Evolutionary conservation across 257 asterid species (phyloP), one percentile per base, ranked within the genome.

Genomic region (Catharanthus roseus): DNA sequence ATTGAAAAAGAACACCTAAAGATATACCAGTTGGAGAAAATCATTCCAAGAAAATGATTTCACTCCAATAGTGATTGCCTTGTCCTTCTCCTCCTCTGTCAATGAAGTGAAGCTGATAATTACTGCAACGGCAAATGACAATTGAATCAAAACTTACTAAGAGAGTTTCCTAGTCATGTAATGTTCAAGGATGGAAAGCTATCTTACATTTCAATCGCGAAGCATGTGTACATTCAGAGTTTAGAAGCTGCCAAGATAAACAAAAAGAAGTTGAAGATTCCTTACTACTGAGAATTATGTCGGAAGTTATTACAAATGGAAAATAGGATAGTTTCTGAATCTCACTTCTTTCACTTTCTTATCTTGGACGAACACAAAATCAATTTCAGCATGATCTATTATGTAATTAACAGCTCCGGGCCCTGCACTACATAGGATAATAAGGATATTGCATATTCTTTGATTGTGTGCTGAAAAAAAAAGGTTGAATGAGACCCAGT

Each of bases 371-470:
- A 93, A 93, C 62, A 93, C 99, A 0, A 85, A 82, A 42, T 83
- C 93, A 23, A 91, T 79, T 84, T 88, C 97, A 51, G 99, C 90
- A 80, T 93, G 99, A 71, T 79, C 90, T 28, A 93, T 65, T 71
- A 93, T 93, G 76, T 82, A 93, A 77, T 91, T 82, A 33, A 91
- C 95, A 65, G 99, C 99, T 73, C 96, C 89, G 3, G 99, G 81
- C 51, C 98, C 98, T 93, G 86, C 72, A 63, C 19, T 60, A 63
- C 34, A 33, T 8, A 67, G 67, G 71, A 63, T 18, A 66, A 33
- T 10, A 23, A 44, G 38, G 49, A 5, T 62, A 34, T 34, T 8
- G 28, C 6, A 33, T 21, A 39, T 9, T 60, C 24, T 31, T n/a
- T n/a, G n/a, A n/a, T n/a, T n/a, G n/a, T n/a, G n/a, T n/a, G n/a